Evolutionary conservation across 345 rosid species (phyloP), one percentile per base, ranked within the genome.

Genomic region (Citrus mangshanensis): DNA sequence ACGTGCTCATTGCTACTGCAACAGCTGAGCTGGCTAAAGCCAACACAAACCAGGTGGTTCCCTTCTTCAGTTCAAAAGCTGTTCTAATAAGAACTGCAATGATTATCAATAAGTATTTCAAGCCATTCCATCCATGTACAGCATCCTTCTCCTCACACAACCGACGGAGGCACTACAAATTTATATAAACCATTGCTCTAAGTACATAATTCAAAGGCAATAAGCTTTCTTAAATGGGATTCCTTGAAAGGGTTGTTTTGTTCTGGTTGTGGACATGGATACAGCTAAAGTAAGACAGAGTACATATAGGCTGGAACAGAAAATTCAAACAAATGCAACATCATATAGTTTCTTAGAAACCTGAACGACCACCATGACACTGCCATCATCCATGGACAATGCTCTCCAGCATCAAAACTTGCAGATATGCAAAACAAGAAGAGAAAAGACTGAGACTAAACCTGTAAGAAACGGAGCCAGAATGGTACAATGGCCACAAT

Each of bases 401-500:
- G 28, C 25, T 28, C 18, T 18, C 24, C 60, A 21, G 21, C 34
- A 46, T 32, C 68, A 59, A 42, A 34, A 70, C 69, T 60, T 42
- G 56, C 58, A 70, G 35, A 46, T 40, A 25, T 54, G 74, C 56
- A 60, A 60, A 25, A 12, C 38, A 28, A 8, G 61, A 34, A 38
- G 30, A 72, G 56, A 56, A 19, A 51, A 30, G 54, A 63, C 64
- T 40, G 62, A 79, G 70, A 62, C 28, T 25, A 63, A 65, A 93
- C 96, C 93, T 91, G 97, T 8, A 87, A 84, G 65, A 89, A 88
- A 35, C 92, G 90, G 59, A 89, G 81, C 95, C 93, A 93, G 82
- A 73, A 92, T 9, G 97, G 93, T 65, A 92, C 81, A 30, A 92
- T 68, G 27, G 91, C 95, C 73, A 92, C 85, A 1, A 87, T 67